Conservation (phyloP, 2,329 filamentous ascomycete genomes). For the Colletotrichum sp. region DNA sequence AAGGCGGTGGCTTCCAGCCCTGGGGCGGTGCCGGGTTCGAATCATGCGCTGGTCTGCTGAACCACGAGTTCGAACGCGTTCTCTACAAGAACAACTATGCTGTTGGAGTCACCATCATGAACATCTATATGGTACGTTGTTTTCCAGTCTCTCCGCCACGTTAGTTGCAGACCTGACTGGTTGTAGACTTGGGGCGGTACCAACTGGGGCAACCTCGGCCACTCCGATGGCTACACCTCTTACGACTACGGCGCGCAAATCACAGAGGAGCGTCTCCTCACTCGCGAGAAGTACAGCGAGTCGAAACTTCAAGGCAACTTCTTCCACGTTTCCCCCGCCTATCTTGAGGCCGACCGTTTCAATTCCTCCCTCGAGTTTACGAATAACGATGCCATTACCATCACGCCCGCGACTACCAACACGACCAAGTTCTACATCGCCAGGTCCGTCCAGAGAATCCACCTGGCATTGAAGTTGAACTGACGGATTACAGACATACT, state of each 20-base stretch:
- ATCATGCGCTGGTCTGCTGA: constrained; percentile 66
- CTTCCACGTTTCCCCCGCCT: constrained; percentile 69
- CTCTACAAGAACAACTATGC: constrained; percentile 76
- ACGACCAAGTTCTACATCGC: constrained; percentile 61
- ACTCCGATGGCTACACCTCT: constrained; percentile 62
- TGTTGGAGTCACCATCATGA: constrained; percentile 67
- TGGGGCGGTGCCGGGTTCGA: constrained; percentile 74
- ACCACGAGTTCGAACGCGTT: constrained; percentile 72
- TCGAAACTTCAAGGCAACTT: constrained; percentile 76
- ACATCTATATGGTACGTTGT: constrained; percentile 69
- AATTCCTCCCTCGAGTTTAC: constrained; percentile 32
- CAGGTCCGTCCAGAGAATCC: background rate
- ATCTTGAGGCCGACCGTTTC: constrained; percentile 60
- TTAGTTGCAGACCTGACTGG: background rate
- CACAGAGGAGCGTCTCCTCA: constrained; percentile 67
- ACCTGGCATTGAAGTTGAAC: rapidly evolving
- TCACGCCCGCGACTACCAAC: constrained; percentile 63
- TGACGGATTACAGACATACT: constrained; percentile 50
- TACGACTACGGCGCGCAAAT: constrained; percentile 58
- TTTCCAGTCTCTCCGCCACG: no score
- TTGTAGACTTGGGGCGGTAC: constrained; percentile 69
- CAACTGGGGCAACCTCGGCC: constrained; percentile 78
- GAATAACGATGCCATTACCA: constrained; percentile 49
- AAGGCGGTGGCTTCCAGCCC: constrained; percentile 70
- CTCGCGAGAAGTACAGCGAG: constrained; percentile 76